Evolutionary conservation across 768 basidiomycete genomes (phyloP).

Genomic region (Leccinum boreale): DNA sequence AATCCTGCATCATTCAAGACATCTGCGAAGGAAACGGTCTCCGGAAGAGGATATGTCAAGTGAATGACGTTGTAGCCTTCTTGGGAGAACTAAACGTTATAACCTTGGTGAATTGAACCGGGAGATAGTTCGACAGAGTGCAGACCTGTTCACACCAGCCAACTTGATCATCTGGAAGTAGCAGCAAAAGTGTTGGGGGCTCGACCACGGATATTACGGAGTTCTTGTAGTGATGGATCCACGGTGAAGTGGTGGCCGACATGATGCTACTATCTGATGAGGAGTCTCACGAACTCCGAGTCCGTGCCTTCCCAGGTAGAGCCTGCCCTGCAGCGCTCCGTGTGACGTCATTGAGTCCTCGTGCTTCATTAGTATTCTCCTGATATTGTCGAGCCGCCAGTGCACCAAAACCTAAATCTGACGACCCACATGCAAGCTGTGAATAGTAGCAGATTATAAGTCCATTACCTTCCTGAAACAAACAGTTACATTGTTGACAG

Average conservation of each 20-base stretch:
- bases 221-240: slow-evolving; percentile 23
- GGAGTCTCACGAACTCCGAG: background rate
- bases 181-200: slow-evolving; percentile 29
- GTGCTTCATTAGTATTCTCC: too few relatives aligned
- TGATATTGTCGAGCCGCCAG: too few relatives aligned
- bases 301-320: background rate
- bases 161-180: slow-evolving; percentile 29
- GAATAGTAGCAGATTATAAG: background rate
- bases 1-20: slow-evolving; percentile 15
- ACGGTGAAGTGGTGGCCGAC: slow-evolving; percentile 2
- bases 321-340: background rate
- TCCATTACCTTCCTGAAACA: background rate
- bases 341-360: background rate
- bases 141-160: slow-evolving; percentile 38
- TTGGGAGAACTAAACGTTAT: slow-evolving; percentile 30
- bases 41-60: slow-evolving; percentile 23
- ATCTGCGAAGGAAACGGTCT: slow-evolving; percentile 13
- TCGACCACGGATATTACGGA: slow-evolving; percentile 29
- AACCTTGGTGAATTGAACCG: background rate
- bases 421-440: background rate
- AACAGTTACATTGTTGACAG: background rate
- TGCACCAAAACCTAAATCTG: background rate
- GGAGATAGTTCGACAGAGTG: background rate
- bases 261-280: background rate
- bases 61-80: slow-evolving; percentile 40